Evolutionary conservation across 2,329 filamentous ascomycete genomes (phyloP).

Genomic region (Ophiosphaerella narmari): DNA sequence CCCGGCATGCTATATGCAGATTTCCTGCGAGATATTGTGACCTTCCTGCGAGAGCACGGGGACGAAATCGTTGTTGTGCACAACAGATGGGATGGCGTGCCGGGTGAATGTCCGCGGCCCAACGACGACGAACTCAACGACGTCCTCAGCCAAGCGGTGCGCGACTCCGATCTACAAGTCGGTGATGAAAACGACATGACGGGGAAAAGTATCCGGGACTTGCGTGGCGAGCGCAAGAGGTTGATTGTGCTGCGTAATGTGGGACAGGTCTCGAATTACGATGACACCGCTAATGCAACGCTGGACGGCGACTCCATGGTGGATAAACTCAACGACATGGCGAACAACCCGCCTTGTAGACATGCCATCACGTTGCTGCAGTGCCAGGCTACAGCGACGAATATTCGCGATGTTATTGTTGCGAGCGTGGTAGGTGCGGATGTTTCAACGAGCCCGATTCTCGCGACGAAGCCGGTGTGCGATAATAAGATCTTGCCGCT

Average conservation of each 20-base stretch:
- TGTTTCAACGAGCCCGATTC: constrained; percentile 51
- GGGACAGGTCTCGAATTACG: constrained; percentile 38
- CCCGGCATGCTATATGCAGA: constrained; percentile 55
- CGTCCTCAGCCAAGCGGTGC: constrained; percentile 43
- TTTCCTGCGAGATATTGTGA: constrained; percentile 50
- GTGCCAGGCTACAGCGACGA: constrained; percentile 58
- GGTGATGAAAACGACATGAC: constrained; percentile 37
- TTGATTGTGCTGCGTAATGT: constrained; percentile 33
- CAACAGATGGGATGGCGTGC: constrained; percentile 57
- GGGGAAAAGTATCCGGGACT: constrained; percentile 24
- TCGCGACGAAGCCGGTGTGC: constrained; percentile 56
- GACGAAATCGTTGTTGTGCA: constrained; percentile 58
- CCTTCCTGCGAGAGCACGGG: constrained; percentile 49
- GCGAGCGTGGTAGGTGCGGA: constrained; percentile 53
- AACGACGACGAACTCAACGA: constrained; percentile 48
- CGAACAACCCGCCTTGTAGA: constrained; percentile 18
- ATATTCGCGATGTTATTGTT: constrained; percentile 54
- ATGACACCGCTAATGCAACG: constrained; percentile 40
- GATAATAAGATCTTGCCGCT: constrained; percentile 56
- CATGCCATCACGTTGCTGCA: constrained; percentile 44
- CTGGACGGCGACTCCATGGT: constrained; percentile 38
- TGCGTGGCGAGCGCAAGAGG: constrained; percentile 30
- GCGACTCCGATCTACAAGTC: constrained; percentile 19
- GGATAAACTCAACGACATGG: constrained; percentile 26
- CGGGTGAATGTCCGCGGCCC: constrained; percentile 52